Base-by-base conservation (phyloP, 2,329 filamentous ascomycete genomes). In the Aureobasidium sp. region DNA sequence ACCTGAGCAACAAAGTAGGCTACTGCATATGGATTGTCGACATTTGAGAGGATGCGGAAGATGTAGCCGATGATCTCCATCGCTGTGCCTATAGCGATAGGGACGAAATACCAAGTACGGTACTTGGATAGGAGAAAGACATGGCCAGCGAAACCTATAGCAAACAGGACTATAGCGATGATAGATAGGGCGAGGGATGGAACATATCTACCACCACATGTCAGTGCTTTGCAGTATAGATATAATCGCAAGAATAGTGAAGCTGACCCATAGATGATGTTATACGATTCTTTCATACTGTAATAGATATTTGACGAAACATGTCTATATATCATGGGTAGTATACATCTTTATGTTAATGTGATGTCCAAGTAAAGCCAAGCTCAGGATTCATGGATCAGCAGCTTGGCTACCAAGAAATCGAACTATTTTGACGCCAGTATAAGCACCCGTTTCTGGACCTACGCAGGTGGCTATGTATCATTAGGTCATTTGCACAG, bases 41-140 rank as follows among this genome's bases (percentile, higher is more conserved):
- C 75, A 29, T 78, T 74, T 1, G 78, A 80, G n/a, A 82, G 75
- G 2, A 74, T 72, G 9, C 80, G 77, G 55, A 78, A 77, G 58
- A 78, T 68, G 66, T 83, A 83, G 44, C 80, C 80, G 32, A 82
- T 69, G 17, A 82, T 71, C 66, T 83, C 81, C 67, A 82, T 77
- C 17, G 76, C 41, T 1, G 78, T 72, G 17, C 76, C 79, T 51
- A 81, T 64, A 39, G 77, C 68, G 27, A 82, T 73, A 9, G 78
- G 75, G 46, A 74, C 66, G 64, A 82, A 82, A 69, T 77, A 82
- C 76, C 77, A 80, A 53, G 73, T 75, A 32, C 74, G 73, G 61
- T 75, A 69, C 44, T 72, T 70, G 53, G 75, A 63, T 12, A 69
- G 62, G 5, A 74, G 70, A 62, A 64, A 67, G 5, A 73, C 64